Conservation (phyloP, 2,329 filamentous ascomycete species). For the Colletotrichum chlorophyti region DNA sequence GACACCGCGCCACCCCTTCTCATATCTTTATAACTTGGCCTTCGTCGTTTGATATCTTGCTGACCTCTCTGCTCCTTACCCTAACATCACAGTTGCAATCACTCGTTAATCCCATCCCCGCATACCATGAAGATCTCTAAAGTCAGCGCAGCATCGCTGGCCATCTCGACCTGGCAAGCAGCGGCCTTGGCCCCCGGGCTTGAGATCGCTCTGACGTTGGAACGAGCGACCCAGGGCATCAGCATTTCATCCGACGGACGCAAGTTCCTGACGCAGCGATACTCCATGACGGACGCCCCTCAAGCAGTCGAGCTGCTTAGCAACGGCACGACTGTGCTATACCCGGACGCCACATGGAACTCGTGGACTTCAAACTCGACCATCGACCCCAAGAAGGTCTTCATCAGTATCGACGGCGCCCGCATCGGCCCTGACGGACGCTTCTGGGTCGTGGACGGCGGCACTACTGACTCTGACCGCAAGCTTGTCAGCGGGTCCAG, state of each 20-base stretch:
- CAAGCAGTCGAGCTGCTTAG: background rate
- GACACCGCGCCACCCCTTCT: too few relatives aligned
- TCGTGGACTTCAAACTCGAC: conserved; percentile 1
- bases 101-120: too few relatives aligned
- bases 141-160: too few relatives aligned
- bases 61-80: too few relatives aligned
- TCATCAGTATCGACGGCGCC: conserved; percentile 4
- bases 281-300: background rate
- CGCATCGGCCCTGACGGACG: conserved; percentile 5
- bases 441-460: conserved; percentile 8
- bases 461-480: background rate
- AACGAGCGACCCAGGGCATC: conserved; percentile 7
- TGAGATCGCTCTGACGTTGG: background rate
- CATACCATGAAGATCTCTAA: too few relatives aligned
- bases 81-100: too few relatives aligned
- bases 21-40: too few relatives aligned
- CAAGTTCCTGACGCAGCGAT: conserved; percentile 4
- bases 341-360: background rate
- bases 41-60: too few relatives aligned
- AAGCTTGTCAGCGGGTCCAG: background rate
- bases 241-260: conserved; percentile 3
- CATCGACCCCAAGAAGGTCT: conserved; percentile 1
- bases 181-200: background rate
- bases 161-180: too few relatives aligned
- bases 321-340: background rate